These are phyloP conservation scores for Chlorella sp. DNA, from an alignment of 139 green algal genomes.

Conservation along the genomic window DNA sequence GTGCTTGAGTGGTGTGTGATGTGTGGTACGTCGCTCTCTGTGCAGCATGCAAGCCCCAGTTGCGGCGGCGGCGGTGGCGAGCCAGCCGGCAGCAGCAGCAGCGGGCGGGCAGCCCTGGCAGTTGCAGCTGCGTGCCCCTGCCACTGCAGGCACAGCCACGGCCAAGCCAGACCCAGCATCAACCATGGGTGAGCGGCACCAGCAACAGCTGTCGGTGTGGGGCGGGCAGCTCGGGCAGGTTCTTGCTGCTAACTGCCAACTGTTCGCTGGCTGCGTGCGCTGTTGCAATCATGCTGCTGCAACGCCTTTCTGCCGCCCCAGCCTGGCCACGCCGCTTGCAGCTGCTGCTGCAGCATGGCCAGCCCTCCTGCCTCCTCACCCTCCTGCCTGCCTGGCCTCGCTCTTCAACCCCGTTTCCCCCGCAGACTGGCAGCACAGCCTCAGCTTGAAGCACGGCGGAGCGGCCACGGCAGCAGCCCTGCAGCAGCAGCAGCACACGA, in stretches of 20 bases:
- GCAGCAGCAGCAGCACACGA: neutral
- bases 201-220: no score
- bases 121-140: neutral
- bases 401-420: no score
- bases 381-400: neutral
- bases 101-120: neutral
- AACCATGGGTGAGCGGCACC: neutral
- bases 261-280: no score
- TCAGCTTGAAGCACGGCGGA: no score
- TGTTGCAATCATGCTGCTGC: neutral
- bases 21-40: neutral
- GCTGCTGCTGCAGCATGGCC: neutral
- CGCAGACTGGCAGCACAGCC: slow-evolving; percentile 17
- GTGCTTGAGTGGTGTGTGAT: neutral
- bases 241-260: no score
- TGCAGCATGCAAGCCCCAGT: neutral
- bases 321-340: no score
- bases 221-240: no score
- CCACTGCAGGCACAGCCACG: neutral
- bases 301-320: no score
- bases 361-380: neutral
- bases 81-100: neutral
- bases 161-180: neutral
- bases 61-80: neutral
- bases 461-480: neutral